Evolutionary conservation across 2,329 filamentous ascomycete species (phyloP).

Genomic region (Trichoderma semiorbis): DNA sequence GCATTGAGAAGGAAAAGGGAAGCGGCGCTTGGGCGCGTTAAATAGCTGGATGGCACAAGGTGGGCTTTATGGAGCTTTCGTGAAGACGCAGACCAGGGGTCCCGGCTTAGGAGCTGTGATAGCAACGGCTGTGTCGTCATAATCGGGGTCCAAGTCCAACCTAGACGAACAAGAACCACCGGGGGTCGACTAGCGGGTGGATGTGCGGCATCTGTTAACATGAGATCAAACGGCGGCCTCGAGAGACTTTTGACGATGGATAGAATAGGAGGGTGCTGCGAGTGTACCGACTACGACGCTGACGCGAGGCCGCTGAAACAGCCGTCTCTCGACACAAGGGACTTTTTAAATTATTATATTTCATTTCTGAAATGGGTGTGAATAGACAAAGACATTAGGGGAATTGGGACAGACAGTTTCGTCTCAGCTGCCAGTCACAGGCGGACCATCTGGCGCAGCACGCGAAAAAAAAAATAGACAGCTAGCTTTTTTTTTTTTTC

Average conservation of each 20-base stretch:
- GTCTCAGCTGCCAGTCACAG: slow-evolving; percentile 1
- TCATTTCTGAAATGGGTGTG: not conserved
- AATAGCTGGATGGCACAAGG: not conserved
- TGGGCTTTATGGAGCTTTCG: slow-evolving; percentile 6
- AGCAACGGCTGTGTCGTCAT: slow-evolving; percentile 12
- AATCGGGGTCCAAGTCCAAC: slow-evolving; percentile 1
- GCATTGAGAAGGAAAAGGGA: not conserved
- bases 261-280: not conserved
- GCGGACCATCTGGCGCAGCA: not conserved
- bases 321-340: not conserved
- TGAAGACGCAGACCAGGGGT: not conserved
- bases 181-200: not conserved
- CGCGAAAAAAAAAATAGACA: not conserved
- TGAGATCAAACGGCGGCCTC: not conserved
- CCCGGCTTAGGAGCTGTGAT: not conserved
- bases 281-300: not conserved
- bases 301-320: slow-evolving; percentile 5
- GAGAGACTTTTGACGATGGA: not conserved
- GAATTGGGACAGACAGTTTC: not conserved
- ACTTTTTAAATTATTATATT: not conserved
- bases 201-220: not conserved
- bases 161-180: not conserved
- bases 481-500: not conserved
- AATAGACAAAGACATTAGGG: not conserved
- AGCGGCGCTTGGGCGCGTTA: not conserved